Base-by-base conservation (phyloP, 805 yeast species). In the Yarrowia osloensis region DNA sequence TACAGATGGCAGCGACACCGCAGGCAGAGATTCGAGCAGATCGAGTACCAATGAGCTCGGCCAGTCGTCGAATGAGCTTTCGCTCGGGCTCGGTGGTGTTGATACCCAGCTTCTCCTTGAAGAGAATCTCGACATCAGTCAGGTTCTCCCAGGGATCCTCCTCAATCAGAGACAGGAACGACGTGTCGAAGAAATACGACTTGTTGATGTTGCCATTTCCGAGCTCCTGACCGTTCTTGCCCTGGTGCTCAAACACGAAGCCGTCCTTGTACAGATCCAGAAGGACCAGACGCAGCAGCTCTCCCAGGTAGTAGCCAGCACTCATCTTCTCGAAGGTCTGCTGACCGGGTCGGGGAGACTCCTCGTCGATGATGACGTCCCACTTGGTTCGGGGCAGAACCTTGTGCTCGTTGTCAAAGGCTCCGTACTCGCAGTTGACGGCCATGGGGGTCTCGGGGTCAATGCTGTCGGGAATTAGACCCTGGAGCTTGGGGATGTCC, bases 391-490 rank as follows among this genome's bases (percentile, higher is more conserved):
- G 86, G 76, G 98, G 98, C 73, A 94, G 84, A 39, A 88, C 85
- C 11, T 72, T 68, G 74, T 89, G 96, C 79, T 91, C 97, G 76
- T 91, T 93, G 78, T 94, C 98, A 77, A 94, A 94, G 7, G 98
- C 94, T 75, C 99, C 98, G 81, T 94, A 94, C 81, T 94, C 99
- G 83, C 98, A 92, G 84, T 94, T 94, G 78, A 94, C 94, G 67
- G 97, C 97, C 96, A 94, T 93, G 70, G 88, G 87, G 49, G 89
- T 83, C 61, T 84, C 85, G 7, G 75, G 78, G 42, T 85, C 75
- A 72, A 91, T 84, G 75, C 91, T 97, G 49, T 78, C 80, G 33
- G 86, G 83, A 66, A 88, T 77, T 73, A 79, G 80, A 69, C 95
- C 96, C 73, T 86, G 86, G 72, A 94, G 83, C 81, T 94, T 94